These are phyloP conservation scores for Xylaria multiplex DNA, from an alignment of 2,329 filamentous ascomycete species.

Conservation along the genomic window DNA sequence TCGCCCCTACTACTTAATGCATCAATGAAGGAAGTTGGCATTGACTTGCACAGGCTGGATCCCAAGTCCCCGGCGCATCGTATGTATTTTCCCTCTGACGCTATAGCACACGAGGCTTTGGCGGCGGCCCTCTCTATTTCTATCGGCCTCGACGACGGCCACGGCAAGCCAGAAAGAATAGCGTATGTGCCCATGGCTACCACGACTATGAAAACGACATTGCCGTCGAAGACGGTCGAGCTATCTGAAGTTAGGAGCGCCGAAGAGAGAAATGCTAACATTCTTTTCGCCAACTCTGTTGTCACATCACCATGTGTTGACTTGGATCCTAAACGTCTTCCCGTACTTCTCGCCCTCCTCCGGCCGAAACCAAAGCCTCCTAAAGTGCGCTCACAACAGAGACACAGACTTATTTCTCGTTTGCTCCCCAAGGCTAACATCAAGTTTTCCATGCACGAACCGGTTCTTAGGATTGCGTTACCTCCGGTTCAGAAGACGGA, in stretches of 20 bases:
- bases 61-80: conserved; percentile 92
- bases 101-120: conserved; percentile 93
- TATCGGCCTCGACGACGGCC: conserved; percentile 89
- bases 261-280: conserved; percentile 92
- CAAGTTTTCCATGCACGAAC: conserved; percentile 96
- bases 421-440: conserved; percentile 92
- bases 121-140: conserved; percentile 92
- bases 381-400: conserved; percentile 57
- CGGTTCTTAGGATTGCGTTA: conserved; percentile 88
- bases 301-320: conserved; percentile 96
- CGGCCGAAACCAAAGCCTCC: conserved; percentile 62
- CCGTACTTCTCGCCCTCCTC: conserved; percentile 81
- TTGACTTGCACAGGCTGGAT: conserved; percentile 91
- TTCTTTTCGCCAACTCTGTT: conserved; percentile 94
- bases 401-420: conserved; percentile 82
- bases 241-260: conserved; percentile 75
- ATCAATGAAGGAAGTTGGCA: conserved; percentile 94
- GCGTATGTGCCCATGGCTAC: conserved; percentile 98
- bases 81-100: conserved; percentile 96
- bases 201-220: conserved; percentile 90
- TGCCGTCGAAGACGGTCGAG: conserved; percentile 93
- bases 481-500: conserved; percentile 75
- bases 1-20: conserved; percentile 83
- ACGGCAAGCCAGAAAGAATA: conserved; percentile 83
- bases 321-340: conserved; percentile 89